These are phyloP conservation scores for Tympanopsis confertula DNA, from an alignment of 2,329 filamentous ascomycete genomes.

Conservation along the genomic window DNA sequence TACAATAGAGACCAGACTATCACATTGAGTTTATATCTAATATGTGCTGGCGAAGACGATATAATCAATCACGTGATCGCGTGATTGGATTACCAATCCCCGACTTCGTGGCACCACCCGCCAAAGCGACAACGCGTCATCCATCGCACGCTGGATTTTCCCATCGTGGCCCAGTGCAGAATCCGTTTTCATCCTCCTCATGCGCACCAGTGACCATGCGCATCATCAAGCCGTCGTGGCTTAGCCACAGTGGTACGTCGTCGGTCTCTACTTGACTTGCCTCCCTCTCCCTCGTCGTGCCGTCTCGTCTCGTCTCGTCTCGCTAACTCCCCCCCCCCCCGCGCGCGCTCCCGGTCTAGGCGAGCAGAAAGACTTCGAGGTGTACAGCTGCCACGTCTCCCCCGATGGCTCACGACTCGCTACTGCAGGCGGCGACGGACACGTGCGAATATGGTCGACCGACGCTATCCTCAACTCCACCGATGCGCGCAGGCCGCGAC, in stretches of 20 bases:
- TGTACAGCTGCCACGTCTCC: slow-evolving; percentile 95
- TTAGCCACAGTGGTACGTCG: slow-evolving; percentile 75
- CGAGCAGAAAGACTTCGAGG: slow-evolving; percentile 95
- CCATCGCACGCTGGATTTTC: too few relatives aligned
- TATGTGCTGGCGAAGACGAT: too few relatives aligned
- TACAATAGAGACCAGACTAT: too few relatives aligned
- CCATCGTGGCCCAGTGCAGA: too few relatives aligned
- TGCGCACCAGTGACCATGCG: too few relatives aligned
- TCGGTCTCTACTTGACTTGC: neutral
- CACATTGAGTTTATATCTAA: too few relatives aligned
- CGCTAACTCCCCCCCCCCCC: slow-evolving; percentile 4
- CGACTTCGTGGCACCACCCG: too few relatives aligned
- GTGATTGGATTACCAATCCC: too few relatives aligned
- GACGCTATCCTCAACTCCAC: slow-evolving; percentile 79
- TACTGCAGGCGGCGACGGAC: slow-evolving; percentile 91
- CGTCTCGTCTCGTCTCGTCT: slow-evolving; percentile 10
- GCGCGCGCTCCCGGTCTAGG: slow-evolving; percentile 33
- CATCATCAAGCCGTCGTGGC: slow-evolving; percentile 90
- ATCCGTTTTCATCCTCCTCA: too few relatives aligned
- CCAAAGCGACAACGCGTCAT: too few relatives aligned
- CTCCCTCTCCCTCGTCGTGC: slow-evolving; percentile 5
- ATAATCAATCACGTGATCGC: too few relatives aligned
- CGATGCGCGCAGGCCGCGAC: slow-evolving; percentile 65
- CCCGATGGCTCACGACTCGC: slow-evolving; percentile 85
- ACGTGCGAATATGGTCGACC: slow-evolving; percentile 95